Base-by-base conservation (phyloP, 768 basidiomycete genomes). In the Sporobolomyces phaffii region DNA sequence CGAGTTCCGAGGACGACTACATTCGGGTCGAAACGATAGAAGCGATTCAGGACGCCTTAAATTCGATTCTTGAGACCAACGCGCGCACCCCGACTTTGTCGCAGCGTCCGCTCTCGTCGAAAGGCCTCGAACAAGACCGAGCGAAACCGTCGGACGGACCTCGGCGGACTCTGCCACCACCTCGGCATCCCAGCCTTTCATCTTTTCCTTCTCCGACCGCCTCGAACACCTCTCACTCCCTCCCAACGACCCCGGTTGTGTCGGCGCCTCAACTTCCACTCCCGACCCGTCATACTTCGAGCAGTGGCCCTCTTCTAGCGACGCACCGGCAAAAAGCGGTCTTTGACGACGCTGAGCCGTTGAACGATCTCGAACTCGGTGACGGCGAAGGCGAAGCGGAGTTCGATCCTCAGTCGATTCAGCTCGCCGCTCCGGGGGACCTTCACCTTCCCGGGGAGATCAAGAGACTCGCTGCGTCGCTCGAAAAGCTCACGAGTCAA, bases 31-130 rank as follows among this genome's bases (percentile, higher is more conserved):
- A 87, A 72, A 82, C 91, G 43, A 96, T 98, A 85, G 91, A 92
- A 73, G 93, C 94, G 4, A 96, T 98, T 24, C 91, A 92, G 73
- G 92, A 92, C 11, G 96, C 96, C 6, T 80, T 99, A 68, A 92
- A 90, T 14, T 90, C 94, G 75, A 97, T 99, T 76, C 92, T 99
- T 74, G 90, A 91, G 4, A 81, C 87, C 44, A 90, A 94, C 86
- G 64, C 63, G n/a, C 31, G 22, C 2, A 34, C 40, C 13, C 31
- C 50, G 7, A 50, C 38, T 17, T 20, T 52, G 3, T 28, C 52
- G 13, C 34, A 36, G 34, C 52, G 34, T 4, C 52, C 33, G 29
- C 15, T 38, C 38, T 34, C 51, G n/a, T 6, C 49, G 22, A 20
- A 20, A 22, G 18, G 11, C 34, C 13, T 28, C 15, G 17, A 15